Base-by-base conservation (phyloP, 192 early-diverging fungal species). In the Linnemannia zychae region DNA sequence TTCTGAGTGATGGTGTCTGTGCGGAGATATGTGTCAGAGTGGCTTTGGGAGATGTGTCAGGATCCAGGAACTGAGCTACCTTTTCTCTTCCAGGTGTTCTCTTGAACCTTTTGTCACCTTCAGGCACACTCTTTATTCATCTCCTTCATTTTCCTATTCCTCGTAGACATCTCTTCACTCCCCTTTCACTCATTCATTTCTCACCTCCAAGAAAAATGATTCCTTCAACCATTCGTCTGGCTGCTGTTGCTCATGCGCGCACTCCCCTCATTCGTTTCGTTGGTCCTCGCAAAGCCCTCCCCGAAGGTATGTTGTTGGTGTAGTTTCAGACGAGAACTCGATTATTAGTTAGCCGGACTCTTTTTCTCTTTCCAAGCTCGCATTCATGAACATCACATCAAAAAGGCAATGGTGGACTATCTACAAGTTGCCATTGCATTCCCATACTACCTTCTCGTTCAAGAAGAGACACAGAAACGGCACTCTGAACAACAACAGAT, bases 231-330 rank as follows among this genome's bases (percentile, higher is more conserved):
- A 48, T 78, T 13, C 76, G 76, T 46, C 28, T 80, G 63, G 76
- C 67, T 34, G 47, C 46, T 44, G 72, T 66, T 73, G 74, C 67
- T 20, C 71, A 82, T 44, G 71, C 80, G 72, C 82, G 80, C 70
- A 78, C 50, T 38, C 82, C 87, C 16, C 71, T 88, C 46, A 88
- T 88, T 63, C 84, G 84, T 31, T 88, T 88, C 67, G 57, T 88
- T 33, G 79, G 87, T 33, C 82, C 87, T 67, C 82, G 87, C 44
- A 78, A 76, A 33, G 76, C 76, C 9, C 46, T 78, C 44, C 46
- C 52, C 28, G 67, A 78, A 75, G 81, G 76, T 78, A 74, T 38
- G 13, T 13, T n/a, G n/a, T n/a, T n/a, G n/a, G n/a, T n/a, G n/a
- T n/a, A n/a, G n/a, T n/a, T n/a, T n/a, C n/a, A n/a, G n/a, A n/a